These are phyloP conservation scores for Brasilioporus rufonigricans DNA, from an alignment of 768 basidiomycete genomes.

Conservation along the genomic window DNA sequence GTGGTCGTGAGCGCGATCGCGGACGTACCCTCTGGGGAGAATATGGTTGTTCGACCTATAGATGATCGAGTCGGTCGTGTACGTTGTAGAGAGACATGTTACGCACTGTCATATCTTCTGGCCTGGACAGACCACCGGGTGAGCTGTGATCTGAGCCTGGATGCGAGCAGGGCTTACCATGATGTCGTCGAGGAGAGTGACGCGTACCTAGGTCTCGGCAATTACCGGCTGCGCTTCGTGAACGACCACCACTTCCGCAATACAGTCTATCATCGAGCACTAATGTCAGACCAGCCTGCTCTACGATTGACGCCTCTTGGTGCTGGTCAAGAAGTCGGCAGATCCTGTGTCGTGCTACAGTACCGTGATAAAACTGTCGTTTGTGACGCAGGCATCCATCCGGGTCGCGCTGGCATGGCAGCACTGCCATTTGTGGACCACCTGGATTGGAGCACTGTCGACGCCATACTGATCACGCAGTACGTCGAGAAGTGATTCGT, in stretches of 20 bases:
- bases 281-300: too few species aligned
- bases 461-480: slow-evolving; percentile 94
- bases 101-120: slow-evolving; percentile 93
- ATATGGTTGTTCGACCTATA: slow-evolving; percentile 93
- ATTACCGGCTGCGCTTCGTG: too few species aligned
- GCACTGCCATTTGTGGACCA: slow-evolving; percentile 94
- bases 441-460: slow-evolving; percentile 95
- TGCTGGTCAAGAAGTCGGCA: slow-evolving; percentile 94
- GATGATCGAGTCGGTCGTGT: slow-evolving; percentile 24
- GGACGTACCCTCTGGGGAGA: slow-evolving; percentile 90
- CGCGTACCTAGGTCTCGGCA: slow-evolving; percentile 25
- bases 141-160: background rate
- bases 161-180: slow-evolving; percentile 41
- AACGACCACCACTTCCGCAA: too few species aligned
- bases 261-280: too few species aligned
- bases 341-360: slow-evolving; percentile 93
- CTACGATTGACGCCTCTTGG: slow-evolving; percentile 85
- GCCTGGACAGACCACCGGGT: slow-evolving; percentile 43
- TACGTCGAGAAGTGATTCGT: slow-evolving; percentile 46
- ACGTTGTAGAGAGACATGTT: slow-evolving; percentile 4
- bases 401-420: slow-evolving; percentile 89
- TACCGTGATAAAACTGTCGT: slow-evolving; percentile 90
- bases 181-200: slow-evolving; percentile 32
- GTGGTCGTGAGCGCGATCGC: slow-evolving; percentile 4
- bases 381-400: slow-evolving; percentile 94